Percentiles rank a stretch among this genome's conserved stretches.
Evolutionary conservation across 305 asterid genomes (phyloP).

Genomic region (Solanum hybrid): DNA sequence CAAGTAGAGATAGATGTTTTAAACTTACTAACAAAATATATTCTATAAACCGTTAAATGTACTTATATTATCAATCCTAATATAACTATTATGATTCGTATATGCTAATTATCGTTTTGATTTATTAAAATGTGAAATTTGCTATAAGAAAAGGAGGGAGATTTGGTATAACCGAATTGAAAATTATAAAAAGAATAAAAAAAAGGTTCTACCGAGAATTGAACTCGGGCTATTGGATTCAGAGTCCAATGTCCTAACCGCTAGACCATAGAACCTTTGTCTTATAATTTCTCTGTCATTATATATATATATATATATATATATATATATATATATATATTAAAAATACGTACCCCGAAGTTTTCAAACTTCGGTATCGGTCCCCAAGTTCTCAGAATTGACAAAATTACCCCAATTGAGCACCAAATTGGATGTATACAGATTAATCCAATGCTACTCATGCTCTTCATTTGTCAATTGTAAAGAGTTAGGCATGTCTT

Average conservation of each 20-base stretch:
- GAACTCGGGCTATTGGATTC: not conserved
- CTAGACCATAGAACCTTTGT: not conserved
- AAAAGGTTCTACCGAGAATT: not conserved
- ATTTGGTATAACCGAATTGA: not conserved
- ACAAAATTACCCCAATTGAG: not conserved
- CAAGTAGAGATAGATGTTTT: not conserved
- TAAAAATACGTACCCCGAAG: not conserved
- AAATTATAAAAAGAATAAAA: too few relatives aligned
- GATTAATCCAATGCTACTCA: not conserved
- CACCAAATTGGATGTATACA: not conserved
- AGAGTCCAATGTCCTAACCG: not conserved
- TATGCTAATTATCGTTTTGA: too few relatives aligned
- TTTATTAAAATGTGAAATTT: not conserved
- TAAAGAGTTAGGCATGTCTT: not conserved
- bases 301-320: too few relatives aligned
- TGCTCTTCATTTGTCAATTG: not conserved
- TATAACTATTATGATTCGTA: too few relatives aligned
- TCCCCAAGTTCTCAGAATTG: not conserved
- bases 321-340: too few relatives aligned
- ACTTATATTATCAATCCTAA: too few relatives aligned
- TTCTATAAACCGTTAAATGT: too few relatives aligned
- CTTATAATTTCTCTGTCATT: fast-evolving
- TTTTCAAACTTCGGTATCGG: not conserved
- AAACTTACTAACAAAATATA: too few relatives aligned
- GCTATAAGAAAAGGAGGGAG: not conserved